Base-by-base conservation (phyloP, 1,139 yeast species). In the Magnusiomyces suaveolens region DNA sequence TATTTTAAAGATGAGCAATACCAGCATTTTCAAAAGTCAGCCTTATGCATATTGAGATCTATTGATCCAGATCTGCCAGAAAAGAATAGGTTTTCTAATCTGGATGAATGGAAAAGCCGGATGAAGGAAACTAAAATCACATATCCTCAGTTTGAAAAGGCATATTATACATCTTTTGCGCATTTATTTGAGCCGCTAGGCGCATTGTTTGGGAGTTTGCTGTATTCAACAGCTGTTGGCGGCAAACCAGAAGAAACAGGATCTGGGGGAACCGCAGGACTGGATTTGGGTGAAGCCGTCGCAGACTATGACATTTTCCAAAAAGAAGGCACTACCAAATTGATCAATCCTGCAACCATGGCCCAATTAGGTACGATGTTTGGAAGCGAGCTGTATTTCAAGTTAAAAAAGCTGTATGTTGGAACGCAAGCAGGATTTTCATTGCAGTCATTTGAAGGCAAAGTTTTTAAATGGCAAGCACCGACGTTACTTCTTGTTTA, bases 381-480 rank as follows among this genome's bases (percentile, higher is more conserved):
- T 53, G 65, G 64, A 43, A 54, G 56, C 14, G 59, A 58, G 6
- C 43, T 64, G 16, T 61, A 61, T 39, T 66, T 66, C 21, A 60
- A 82, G 56, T 69, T 85, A 58, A 76, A 83, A 52, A 81, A 79
- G 61, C 75, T 90, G 8, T 90, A 84, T 63, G 74, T 79, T 16
- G 97, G 95, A 0, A 74, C 89, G 3, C 80, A 79, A 51, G 76
- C 82, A 24, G 97, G 97, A 1, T 90, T 86, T 65, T 87, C 96
- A 0, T 85, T 90, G 76, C 72, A 95, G 47, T 84, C 96, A 0
- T 77, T 90, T 57, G 96, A 90, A 68, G 79, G 84, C 59, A 87
- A 84, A 61, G 87, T 84, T 0, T 83, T 87, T 72, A 87, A 88
- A 65, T 90, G 97, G 96, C 82, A 80, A 61, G 95, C 96, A 0